Conservation (phyloP, 192 early-diverging fungal genomes). For the Geranomyces michiganensis region DNA sequence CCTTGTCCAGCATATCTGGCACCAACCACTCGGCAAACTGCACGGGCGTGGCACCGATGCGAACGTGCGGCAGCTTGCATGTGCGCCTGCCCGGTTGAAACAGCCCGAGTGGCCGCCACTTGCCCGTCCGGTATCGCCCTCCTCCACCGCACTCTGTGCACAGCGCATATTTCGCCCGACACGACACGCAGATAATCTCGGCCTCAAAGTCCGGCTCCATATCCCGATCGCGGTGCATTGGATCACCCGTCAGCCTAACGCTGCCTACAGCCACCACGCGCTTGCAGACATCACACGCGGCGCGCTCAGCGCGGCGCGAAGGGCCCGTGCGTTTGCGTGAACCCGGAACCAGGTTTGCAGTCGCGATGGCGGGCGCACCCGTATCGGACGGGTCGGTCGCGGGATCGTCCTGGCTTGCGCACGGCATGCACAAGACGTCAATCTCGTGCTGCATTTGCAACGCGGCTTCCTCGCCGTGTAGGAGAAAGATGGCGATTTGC, state of each 20-base stretch:
- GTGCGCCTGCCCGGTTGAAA: slow-evolving; percentile 44
- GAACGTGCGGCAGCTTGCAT: slow-evolving; percentile 45
- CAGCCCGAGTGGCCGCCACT: slow-evolving; percentile 50
- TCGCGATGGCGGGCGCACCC: not conserved
- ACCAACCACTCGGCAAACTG: slow-evolving; percentile 19
- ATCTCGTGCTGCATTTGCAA: slow-evolving; percentile 10
- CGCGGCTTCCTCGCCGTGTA: slow-evolving; percentile 20
- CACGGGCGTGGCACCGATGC: slow-evolving; percentile 40
- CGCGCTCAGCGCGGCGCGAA: slow-evolving; percentile 7
- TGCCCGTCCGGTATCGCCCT: slow-evolving; percentile 41
- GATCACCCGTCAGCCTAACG: not conserved
- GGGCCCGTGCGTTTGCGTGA: slow-evolving; percentile 13
- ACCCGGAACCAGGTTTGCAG: slow-evolving; percentile 23
- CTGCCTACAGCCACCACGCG: slow-evolving; percentile 13
- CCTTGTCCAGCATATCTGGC: not conserved
- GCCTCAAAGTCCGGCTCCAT: slow-evolving; percentile 38
- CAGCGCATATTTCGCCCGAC: slow-evolving; percentile 40
- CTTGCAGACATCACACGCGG: slow-evolving; percentile 30
- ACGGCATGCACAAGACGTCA: slow-evolving; percentile 14
- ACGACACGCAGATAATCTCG: slow-evolving; percentile 45
- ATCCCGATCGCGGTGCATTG: not conserved
- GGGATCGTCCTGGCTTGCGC: not conserved
- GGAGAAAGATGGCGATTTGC: slow-evolving; percentile 17
- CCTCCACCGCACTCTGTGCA: slow-evolving; percentile 54
- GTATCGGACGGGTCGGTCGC: not conserved